Percentiles rank a stretch among this genome's conserved stretches.
phyloP scores from a whole-genome alignment of 306 rosid species.

The Alnus rubra region DNA sequence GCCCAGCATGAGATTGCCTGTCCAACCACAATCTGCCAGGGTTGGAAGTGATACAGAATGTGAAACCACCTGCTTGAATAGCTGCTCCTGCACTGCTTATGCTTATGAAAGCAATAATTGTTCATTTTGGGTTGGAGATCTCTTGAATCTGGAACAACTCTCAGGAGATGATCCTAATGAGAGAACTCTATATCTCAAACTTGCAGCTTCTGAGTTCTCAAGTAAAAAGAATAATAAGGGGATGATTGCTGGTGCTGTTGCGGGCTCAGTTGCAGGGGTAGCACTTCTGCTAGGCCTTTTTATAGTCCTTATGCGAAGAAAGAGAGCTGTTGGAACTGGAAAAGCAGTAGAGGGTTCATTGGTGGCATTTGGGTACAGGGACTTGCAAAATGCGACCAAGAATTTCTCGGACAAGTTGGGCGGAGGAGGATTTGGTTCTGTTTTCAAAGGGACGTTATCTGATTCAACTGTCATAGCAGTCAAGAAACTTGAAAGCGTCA shows the following conservation, averaged over 20 bases:
- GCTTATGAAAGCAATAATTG: constrained; percentile 35
- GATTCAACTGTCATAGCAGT: constrained; percentile 72
- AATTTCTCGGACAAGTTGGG: constrained; percentile 83
- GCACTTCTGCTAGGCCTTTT: constrained; percentile 4
- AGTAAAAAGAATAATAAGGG: constrained; percentile 25
- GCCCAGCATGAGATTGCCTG: constrained; percentile 30
- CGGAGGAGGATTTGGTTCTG: constrained; percentile 88
- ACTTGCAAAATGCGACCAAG: constrained; percentile 51
- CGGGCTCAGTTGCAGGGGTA: constrained; percentile 22
- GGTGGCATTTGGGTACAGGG: constrained; percentile 50
- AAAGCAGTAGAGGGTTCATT: background rate
- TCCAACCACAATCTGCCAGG: background rate
- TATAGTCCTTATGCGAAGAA: background rate
- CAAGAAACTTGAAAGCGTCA: constrained; percentile 70
- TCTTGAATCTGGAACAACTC: constrained; percentile 39
- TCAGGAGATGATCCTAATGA: constrained; percentile 40
- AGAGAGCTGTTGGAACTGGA: background rate
- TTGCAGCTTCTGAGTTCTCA: constrained; percentile 55
- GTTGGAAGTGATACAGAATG: constrained; percentile 34
- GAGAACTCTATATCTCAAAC: constrained; percentile 40
- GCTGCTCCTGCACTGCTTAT: constrained; percentile 48
- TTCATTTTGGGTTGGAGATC: constrained; percentile 43
- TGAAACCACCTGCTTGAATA: constrained; percentile 33
- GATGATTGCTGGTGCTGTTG: constrained; percentile 32
- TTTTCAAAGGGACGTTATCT: constrained; percentile 67